Evolutionary conservation across 257 asterid genomes (phyloP), one percentile per base, ranked within the genome.

Genomic region (Fraxinus americana): DNA sequence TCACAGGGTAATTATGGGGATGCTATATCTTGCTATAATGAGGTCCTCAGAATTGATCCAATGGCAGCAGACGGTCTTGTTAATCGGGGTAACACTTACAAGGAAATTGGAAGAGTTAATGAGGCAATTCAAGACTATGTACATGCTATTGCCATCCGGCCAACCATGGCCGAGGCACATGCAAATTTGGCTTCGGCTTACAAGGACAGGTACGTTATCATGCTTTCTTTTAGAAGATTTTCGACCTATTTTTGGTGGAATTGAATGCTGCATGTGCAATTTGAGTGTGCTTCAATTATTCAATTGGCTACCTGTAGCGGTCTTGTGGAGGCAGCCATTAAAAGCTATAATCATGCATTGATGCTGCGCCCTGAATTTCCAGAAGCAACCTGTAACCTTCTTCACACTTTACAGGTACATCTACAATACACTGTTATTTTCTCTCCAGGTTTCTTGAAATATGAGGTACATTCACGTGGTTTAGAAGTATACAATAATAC

Each of bases 381-480:
- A 6, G 99, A 96, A 91, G 98, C 98, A n/a, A 93, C 99, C 21
- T 96, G 99, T 79, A 96, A 96, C 86, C 99, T 96, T 83, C 99
- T 96, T 70, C 99, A 96, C 86, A 93, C 98, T 21, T 84, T 96
- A 81, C 99, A 96, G 98, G 99, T 88, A 73, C 23, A 67, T 36
- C n/a, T 70, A 23, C 66, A 34, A 54, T 67, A 67, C 59, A 16
- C 45, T 72, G 25, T 65, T 73, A 38, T 2, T 48, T 54, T 39
- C 43, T 25, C 21, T 35, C 63, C 19, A 39, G n/a, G 39, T 70
- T 77, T 78, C 29, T 67, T 34, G 17, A 63, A 63, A 63, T 63
- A 27, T 63, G 35, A 63, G 19, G 36, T 10, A 63, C 16, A 27
- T 8, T 25, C 14, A 1, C 5, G n/a, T 63, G 35, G 69, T 8